A percentile compares a stretch with the other conserved stretches of the same genome.
Conservation (phyloP, 495 filamentous ascomycete species). For the Hypomontagnella submonticulosa region DNA sequence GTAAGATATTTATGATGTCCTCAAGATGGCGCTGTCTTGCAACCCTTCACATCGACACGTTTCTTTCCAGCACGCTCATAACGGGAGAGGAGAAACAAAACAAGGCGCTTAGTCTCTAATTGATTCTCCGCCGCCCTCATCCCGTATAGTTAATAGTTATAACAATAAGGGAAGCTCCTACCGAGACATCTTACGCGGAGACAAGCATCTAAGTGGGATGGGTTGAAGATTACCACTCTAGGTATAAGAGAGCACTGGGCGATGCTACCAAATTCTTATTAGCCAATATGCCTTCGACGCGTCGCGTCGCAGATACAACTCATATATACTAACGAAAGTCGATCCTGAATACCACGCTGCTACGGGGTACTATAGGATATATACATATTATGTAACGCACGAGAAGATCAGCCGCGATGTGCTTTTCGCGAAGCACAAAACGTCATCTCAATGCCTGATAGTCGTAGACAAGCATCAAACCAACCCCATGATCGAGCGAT, state of each 20-base stretch:
- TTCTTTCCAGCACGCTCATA: background rate
- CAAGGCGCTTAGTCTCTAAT: too few relatives aligned
- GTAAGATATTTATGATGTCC: background rate
- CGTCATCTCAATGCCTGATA: slow-evolving; percentile 8
- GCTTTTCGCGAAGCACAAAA: slow-evolving; percentile 13
- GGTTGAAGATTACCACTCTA: slow-evolving; percentile 12
- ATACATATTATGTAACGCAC: background rate
- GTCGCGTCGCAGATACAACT: slow-evolving; percentile 2
- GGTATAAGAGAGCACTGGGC: background rate
- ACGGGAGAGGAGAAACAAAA: background rate
- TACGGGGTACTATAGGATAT: background rate
- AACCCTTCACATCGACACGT: background rate
- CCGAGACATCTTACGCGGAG: too few relatives aligned
- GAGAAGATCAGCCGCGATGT: slow-evolving; percentile 25
- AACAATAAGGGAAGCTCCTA: too few relatives aligned
- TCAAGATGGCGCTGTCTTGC: background rate
- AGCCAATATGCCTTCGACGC: background rate
- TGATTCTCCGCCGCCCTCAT: too few relatives aligned
- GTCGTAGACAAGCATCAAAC: slow-evolving; percentile 1
- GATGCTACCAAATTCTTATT: background rate
- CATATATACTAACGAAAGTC: slow-evolving; percentile 9
- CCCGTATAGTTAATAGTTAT: too few relatives aligned
- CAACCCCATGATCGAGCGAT: slow-evolving; percentile 4
- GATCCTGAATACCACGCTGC: slow-evolving; percentile 4
- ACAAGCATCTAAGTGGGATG: too few relatives aligned